phyloP scores from a whole-genome alignment of 441 rosid genomes.

The Populus tomentosa region DNA sequence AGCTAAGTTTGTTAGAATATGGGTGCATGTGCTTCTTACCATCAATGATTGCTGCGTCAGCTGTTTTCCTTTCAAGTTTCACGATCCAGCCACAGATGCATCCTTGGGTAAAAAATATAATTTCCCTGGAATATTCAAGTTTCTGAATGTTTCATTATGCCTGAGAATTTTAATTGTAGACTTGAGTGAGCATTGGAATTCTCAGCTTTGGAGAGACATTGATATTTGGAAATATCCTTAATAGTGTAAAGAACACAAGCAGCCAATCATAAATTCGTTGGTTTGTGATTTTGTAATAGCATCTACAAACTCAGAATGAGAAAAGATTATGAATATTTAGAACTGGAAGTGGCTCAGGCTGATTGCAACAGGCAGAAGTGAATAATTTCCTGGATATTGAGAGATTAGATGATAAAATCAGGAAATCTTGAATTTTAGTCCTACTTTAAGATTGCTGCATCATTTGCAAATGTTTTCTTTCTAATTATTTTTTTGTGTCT shows the following conservation, averaged over 20 bases:
- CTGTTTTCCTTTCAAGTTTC: constrained; percentile 55
- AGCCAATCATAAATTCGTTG: background rate
- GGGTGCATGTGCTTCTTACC: constrained; percentile 51
- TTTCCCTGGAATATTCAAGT: background rate
- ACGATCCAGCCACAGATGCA: constrained; percentile 42
- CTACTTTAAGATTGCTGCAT: background rate
- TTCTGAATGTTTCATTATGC: background rate
- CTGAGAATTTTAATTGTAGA: background rate
- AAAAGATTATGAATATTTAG: background rate
- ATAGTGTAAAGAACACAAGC: background rate
- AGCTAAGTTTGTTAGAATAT: constrained; percentile 62
- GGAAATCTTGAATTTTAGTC: background rate
- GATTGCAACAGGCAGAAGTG: background rate
- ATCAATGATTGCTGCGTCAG: constrained; percentile 63
- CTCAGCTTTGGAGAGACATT: background rate
- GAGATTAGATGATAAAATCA: background rate
- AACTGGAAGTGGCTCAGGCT: background rate
- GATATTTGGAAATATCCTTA: background rate
- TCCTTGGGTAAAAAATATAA: constrained; percentile 62
- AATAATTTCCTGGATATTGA: background rate
- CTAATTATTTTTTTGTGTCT: background rate
- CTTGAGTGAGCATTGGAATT: background rate
- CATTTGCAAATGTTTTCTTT: background rate
- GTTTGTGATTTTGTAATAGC: too few species aligned
- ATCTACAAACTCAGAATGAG: background rate